Base-by-base conservation (phyloP, 441 rosid species). In the Mallotus japonicus region DNA sequence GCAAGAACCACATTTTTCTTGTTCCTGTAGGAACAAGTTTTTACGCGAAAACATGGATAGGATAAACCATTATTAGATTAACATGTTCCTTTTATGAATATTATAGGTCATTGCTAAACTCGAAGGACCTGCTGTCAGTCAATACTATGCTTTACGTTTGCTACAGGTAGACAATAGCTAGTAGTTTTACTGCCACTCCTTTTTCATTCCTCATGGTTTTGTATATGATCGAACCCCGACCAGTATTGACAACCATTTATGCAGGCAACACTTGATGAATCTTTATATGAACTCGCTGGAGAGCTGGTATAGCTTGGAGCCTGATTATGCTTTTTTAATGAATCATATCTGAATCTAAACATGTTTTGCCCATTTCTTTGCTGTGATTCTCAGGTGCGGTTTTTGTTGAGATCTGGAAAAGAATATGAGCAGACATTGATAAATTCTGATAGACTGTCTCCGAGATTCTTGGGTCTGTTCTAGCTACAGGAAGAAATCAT, bases 71-170 rank as follows among this genome's bases (percentile, higher is more conserved):
- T 13, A 32, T 24, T 50, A 7, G 19, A n/a, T 71, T n/a, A 24
- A 37, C 62, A 22, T 20, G 42, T 46, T 67, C 13, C 17, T 46
- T 32, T 20, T 58, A 16, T 63, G 19, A 67, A 9, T 62, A 32
- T 62, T n/a, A 17, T 60, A 95, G 98, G 99, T 93, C 72, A 95
- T 95, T 79, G 94, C 98, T 62, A 95, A 95, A 84, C 97, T 95
- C 55, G 98, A 93, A 92, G 98, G 98, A 79, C 90, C 97, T 78
- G 98, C 94, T 74, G 99, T 95, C 72, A 90, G 97, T 83, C 99
- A 93, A 85, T 95, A 95, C 64, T 88, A 93, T 81, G 98, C 99
- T 73, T 84, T 95, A 73, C 98, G 97, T 64, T 83, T 95, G 68
- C 82, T 95, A 73, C 98, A 92, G 97, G 99, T 93, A 82, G 65